Percentiles rank a stretch among this genome's conserved stretches.
phyloP scores from a whole-genome alignment of 1,284 basidiomycete species.

The Malassezia cuniculi region DNA sequence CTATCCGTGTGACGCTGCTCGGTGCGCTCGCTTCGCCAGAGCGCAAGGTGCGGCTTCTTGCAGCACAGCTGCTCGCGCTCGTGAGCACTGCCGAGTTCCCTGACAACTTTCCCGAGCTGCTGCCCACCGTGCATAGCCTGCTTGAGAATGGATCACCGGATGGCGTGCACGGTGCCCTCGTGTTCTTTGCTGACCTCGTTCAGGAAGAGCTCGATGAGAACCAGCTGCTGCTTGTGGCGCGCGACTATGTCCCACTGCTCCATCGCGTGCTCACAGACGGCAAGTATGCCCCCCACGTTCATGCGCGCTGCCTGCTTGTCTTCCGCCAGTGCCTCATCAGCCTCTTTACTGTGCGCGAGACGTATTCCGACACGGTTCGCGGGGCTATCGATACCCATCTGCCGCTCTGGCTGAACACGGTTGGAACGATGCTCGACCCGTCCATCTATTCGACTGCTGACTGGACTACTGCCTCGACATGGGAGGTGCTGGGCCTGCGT shows the following conservation, averaged over 20 bases:
- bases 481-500: slow-evolving; percentile 23
- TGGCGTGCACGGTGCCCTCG: slow-evolving; percentile 32
- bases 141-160: slow-evolving; percentile 8
- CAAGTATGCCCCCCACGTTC: slow-evolving; percentile 20
- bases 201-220: slow-evolving; percentile 39
- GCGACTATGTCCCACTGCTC: slow-evolving; percentile 30
- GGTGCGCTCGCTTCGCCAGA: slow-evolving; percentile 21
- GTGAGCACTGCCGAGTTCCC: slow-evolving; percentile 38
- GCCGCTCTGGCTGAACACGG: slow-evolving; percentile 57
- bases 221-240: slow-evolving; percentile 33
- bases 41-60: slow-evolving; percentile 29
- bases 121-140: slow-evolving; percentile 19
- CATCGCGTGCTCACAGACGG: slow-evolving; percentile 21
- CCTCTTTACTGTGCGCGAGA: slow-evolving; percentile 84
- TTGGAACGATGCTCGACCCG: slow-evolving; percentile 19
- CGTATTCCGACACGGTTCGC: slow-evolving; percentile 71
- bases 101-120: slow-evolving; percentile 34
- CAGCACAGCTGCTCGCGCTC: slow-evolving; percentile 28
- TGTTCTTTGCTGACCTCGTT: slow-evolving; percentile 36
- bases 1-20: slow-evolving; percentile 25
- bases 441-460: slow-evolving; percentile 3
- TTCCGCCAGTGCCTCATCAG: slow-evolving; percentile 81
- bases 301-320: slow-evolving; percentile 70
- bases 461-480: slow-evolving; percentile 12
- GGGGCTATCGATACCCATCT: slow-evolving; percentile 67